A percentile compares a stretch with the other conserved stretches of the same genome.
phyloP scores from a whole-genome alignment of 768 basidiomycete genomes.

The Xerocomellus intermedius region DNA sequence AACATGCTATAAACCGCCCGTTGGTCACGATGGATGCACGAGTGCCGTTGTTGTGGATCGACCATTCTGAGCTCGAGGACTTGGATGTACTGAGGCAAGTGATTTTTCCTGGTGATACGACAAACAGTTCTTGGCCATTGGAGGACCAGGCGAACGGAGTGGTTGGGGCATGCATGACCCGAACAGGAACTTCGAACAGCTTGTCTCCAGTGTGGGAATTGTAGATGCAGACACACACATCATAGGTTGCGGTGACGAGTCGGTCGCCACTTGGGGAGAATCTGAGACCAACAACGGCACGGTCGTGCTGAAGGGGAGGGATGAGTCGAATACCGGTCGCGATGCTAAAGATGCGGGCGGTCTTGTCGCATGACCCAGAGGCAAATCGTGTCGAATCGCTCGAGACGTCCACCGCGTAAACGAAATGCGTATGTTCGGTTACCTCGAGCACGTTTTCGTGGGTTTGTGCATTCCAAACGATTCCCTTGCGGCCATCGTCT shows the following conservation, averaged over 20 bases:
- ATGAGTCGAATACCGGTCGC: background rate
- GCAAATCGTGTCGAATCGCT: background rate
- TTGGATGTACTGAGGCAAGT: background rate
- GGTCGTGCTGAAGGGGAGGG: background rate
- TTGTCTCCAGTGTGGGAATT: background rate
- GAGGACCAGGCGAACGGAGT: background rate
- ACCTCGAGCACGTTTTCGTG: background rate
- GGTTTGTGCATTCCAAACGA: no score
- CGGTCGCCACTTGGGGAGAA: background rate
- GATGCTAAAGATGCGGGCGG: background rate
- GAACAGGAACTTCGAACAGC: background rate
- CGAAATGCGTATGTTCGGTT: background rate
- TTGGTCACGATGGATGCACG: background rate
- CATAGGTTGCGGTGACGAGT: background rate
- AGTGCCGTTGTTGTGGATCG: background rate
- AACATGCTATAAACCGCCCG: background rate
- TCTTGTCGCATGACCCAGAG: no score
- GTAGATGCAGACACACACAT: background rate
- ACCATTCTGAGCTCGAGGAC: background rate
- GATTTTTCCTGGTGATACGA: background rate
- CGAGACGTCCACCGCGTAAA: background rate
- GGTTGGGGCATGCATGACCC: background rate
- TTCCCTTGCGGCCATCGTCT: background rate
- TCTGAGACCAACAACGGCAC: background rate
- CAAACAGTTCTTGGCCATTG: background rate